Base-by-base conservation (phyloP, 306 rosid genomes). In the Malus orientalis region DNA sequence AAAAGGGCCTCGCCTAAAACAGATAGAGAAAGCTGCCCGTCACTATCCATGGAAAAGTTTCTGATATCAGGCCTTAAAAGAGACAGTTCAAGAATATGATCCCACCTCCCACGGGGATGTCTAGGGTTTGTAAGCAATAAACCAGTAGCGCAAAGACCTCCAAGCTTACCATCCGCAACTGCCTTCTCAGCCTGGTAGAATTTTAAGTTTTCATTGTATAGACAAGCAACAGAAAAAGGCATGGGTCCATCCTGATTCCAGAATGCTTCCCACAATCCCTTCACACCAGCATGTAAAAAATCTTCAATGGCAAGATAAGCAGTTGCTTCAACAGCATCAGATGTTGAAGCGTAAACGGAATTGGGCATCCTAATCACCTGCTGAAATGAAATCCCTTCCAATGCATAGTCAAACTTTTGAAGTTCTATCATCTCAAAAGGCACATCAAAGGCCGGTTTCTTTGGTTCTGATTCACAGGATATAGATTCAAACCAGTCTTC, bases 221-320 rank as follows among this genome's bases (percentile, higher is more conserved):
- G 78, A 85, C 96, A 90, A 74, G 91, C 88, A 67, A 88, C 99
- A 67, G 93, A 86, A 81, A 95, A 95, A 79, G 99, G 99, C 90
- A 95, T 82, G 74, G 93, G 92, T 78, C 87, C 92, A 74, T 92
- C 97, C 74, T 84, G 96, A 82, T 90, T 87, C 99, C 99, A 95
- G 84, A 95, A 95, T 45, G 96, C 92, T 85, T 92, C 97, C 97
- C 99, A 95, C 84, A 95, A 87, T 58, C 97, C 97, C 81, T 90
- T 95, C 66, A 88, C 81, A 84, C 97, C 77, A 11, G 99, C 97
- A 85, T 95, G 97, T 60, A 95, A 90, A 81, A 95, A 95, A 83
- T 95, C 99, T 84, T 95, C 99, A 71, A 85, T 76, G 3, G 97
- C 99, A 81, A 95, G 91, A 85, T 85, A 90, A 73, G 96, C 91